These are phyloP conservation scores for Aureobasidium sp. DNA, from an alignment of 2,329 filamentous ascomycete species.

Conservation along the genomic window DNA sequence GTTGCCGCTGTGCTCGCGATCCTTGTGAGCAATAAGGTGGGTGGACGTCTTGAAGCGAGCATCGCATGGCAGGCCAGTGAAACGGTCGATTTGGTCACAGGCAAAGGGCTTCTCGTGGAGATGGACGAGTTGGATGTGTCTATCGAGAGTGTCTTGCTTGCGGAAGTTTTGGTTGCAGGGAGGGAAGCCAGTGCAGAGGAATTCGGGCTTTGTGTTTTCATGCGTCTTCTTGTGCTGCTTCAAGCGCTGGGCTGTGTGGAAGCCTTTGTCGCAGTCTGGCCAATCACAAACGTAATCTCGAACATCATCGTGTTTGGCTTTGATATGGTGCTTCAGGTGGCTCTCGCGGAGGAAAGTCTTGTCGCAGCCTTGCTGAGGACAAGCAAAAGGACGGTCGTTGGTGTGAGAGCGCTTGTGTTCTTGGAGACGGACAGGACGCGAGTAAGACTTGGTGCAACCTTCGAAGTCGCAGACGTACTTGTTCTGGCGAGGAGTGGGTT, in stretches of 20 bases:
- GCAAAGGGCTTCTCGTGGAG: slow-evolving; percentile 61
- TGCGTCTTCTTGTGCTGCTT: slow-evolving; percentile 68
- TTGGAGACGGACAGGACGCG: slow-evolving; percentile 70
- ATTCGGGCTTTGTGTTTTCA: slow-evolving; percentile 63
- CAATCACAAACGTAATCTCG: slow-evolving; percentile 64
- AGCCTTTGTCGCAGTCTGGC: slow-evolving; percentile 68
- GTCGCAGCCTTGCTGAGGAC: slow-evolving; percentile 59
- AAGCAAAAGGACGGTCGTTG: slow-evolving; percentile 73
- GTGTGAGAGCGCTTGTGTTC: slow-evolving; percentile 79
- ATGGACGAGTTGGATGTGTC: slow-evolving; percentile 72
- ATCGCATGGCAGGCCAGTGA: slow-evolving; percentile 49
- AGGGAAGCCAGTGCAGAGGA: slow-evolving; percentile 60
- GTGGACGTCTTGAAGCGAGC: slow-evolving; percentile 66
- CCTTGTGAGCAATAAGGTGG: slow-evolving; percentile 62
- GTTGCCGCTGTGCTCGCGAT: slow-evolving; percentile 59
- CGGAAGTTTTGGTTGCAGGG: slow-evolving; percentile 72
- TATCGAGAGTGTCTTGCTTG: slow-evolving; percentile 77
- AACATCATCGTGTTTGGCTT: slow-evolving; percentile 67
- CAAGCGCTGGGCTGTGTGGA: slow-evolving; percentile 70
- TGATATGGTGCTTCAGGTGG: slow-evolving; percentile 77
- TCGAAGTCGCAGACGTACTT: slow-evolving; percentile 67
- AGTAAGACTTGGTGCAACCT: slow-evolving; percentile 74
- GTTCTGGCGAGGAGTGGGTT: slow-evolving; percentile 51
- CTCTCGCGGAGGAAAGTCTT: slow-evolving; percentile 83
- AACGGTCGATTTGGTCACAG: slow-evolving; percentile 53